These are phyloP conservation scores for Nectriaceae sp. DNA, from an alignment of 2,329 filamentous ascomycete species.

Conservation along the genomic window DNA sequence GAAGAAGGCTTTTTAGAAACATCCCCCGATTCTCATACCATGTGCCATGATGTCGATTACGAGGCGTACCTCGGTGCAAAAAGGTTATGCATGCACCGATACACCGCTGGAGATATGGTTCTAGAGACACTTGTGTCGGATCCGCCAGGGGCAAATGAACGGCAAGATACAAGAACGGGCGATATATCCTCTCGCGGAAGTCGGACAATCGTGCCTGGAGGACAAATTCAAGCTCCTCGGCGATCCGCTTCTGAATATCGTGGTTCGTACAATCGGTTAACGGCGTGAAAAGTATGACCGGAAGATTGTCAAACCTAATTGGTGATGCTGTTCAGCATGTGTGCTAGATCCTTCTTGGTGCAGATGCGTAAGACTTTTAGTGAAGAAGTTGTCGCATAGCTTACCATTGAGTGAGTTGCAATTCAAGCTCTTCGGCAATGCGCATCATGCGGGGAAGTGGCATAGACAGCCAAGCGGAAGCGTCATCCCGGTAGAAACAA, in stretches of 20 bases:
- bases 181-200: constrained; percentile 9
- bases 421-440: constrained; percentile 25
- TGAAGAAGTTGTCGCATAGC: constrained; percentile 12
- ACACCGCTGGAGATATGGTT: constrained; percentile 15
- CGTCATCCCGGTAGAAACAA: constrained; percentile 22
- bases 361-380: not conserved
- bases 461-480: constrained; percentile 18
- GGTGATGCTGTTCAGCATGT: not conserved
- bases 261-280: not conserved
- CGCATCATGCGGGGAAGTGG: constrained; percentile 15
- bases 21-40: constrained; percentile 27
- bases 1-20: not conserved
- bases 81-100: constrained; percentile 6
- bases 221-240: constrained; percentile 9
- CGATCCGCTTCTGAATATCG: not conserved
- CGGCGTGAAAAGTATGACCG: constrained; percentile 3
- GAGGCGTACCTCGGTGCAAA: not conserved
- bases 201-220: constrained; percentile 1
- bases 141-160: constrained; percentile 12
- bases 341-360: no score
- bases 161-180: constrained; percentile 12
- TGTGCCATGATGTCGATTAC: constrained; percentile 27
- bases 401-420: constrained; percentile 24
- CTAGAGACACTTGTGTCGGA: constrained; percentile 18
- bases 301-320: constrained; percentile 6